Evolutionary conservation across 2,329 filamentous ascomycete species (phyloP).

Genomic region (Calonectria crousiana): DNA sequence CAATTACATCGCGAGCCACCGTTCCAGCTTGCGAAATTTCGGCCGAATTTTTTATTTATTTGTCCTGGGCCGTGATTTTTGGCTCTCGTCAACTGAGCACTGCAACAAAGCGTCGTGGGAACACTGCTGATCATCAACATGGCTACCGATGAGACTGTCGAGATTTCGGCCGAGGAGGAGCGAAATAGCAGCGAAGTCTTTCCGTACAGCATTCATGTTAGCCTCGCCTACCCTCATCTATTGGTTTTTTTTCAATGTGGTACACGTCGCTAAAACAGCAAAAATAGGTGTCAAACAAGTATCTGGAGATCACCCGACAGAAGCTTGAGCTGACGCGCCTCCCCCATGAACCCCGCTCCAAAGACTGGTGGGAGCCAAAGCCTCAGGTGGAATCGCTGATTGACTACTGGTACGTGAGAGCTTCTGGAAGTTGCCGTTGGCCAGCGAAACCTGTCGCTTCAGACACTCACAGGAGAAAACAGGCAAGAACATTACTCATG

Average conservation of each 20-base stretch:
- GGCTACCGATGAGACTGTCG: conserved; percentile 29
- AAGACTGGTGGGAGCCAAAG: conserved; percentile 71
- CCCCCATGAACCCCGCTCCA: conserved; percentile 68
- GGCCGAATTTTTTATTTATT: not conserved
- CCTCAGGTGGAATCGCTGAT: conserved; percentile 72
- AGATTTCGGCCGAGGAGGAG: conserved; percentile 35
- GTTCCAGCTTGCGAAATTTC: not conserved
- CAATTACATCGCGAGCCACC: conserved; percentile 10
- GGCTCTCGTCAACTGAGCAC: not conserved
- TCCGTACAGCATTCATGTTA: conserved; percentile 69
- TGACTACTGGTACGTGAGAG: conserved; percentile 69
- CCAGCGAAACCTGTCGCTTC: not conserved
- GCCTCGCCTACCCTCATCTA: conserved; percentile 40
- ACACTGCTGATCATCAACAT: conserved; percentile 23
- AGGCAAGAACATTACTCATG: conserved; percentile 77
- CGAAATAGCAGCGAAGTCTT: conserved; percentile 58
- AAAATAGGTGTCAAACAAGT: conserved; percentile 72
- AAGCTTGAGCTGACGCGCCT: conserved; percentile 76
- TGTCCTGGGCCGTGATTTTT: not conserved
- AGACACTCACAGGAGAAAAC: conserved; percentile 16
- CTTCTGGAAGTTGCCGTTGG: not conserved
- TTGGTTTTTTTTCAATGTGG: not conserved
- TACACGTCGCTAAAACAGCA: conserved; percentile 42
- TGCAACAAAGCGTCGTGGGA: not conserved
- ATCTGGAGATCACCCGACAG: conserved; percentile 74